Conservation (phyloP, 108 stramenopile species). For the Hondaea fermentalgiana region DNA sequence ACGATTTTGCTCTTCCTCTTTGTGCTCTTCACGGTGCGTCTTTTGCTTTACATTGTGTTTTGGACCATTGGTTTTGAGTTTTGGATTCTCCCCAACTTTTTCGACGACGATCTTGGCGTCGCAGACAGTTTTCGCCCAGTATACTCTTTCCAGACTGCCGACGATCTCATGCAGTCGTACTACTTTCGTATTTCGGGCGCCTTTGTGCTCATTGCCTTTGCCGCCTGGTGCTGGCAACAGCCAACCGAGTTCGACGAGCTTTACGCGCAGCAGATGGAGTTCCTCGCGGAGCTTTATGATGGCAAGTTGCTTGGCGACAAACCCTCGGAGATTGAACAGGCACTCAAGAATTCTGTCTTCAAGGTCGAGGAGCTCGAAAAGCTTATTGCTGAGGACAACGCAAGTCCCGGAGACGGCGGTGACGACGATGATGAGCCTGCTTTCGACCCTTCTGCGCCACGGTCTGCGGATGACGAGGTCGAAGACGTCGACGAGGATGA, state of each 20-base stretch:
- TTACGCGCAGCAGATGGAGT: conserved; percentile 87
- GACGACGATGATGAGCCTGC: conserved; percentile 53
- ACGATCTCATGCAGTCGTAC: conserved; percentile 52
- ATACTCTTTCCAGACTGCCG: conserved; percentile 68
- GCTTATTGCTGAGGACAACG: conserved; percentile 43
- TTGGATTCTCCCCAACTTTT: conserved; percentile 93
- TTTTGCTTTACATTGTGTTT: conserved; percentile 73
- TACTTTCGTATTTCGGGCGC: conserved; percentile 79
- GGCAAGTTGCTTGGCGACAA: conserved; percentile 91
- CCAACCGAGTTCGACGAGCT: conserved; percentile 98
- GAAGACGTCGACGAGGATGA: conserved; percentile 12
- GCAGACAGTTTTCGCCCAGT: conserved; percentile 89
- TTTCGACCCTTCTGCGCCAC: background rate
- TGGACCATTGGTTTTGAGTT: conserved; percentile 92
- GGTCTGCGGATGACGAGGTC: conserved; percentile 25
- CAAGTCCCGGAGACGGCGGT: conserved; percentile 39
- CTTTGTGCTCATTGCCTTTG: conserved; percentile 80
- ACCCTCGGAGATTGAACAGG: conserved; percentile 75
- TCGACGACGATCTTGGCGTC: conserved; percentile 87
- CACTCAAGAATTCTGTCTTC: conserved; percentile 90
- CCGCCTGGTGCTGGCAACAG: conserved; percentile 93
- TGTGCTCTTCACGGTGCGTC: conserved; percentile 71
- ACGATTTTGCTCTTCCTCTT: conserved; percentile 86
- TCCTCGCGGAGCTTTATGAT: conserved; percentile 92
- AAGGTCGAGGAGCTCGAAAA: conserved; percentile 86